A percentile compares a stretch with the other conserved stretches of the same genome.
Conservation (phyloP, 495 filamentous ascomycete species). For the Tetracladium marchalianum region DNA sequence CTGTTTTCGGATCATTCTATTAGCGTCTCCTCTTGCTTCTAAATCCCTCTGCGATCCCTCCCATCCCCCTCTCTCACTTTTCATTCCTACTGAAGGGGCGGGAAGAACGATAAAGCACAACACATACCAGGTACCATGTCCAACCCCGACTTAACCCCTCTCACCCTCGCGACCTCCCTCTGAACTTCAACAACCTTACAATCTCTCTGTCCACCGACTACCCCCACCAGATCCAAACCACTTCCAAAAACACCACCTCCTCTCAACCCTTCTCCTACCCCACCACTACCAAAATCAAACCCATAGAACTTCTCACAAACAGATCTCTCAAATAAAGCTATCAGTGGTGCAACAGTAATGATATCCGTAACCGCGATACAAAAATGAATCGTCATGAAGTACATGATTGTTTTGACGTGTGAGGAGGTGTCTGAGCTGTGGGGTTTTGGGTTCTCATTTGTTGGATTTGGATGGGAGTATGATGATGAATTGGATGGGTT, state of each 20-base stretch:
- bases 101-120: neutral
- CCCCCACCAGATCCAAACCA: slow-evolving; percentile 13
- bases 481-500: no score
- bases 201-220: slow-evolving; percentile 5
- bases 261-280: slow-evolving; percentile 5
- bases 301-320: slow-evolving; percentile 12
- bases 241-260: slow-evolving; percentile 9
- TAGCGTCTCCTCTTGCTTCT: no score
- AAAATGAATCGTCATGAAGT: slow-evolving; percentile 20
- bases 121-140: slow-evolving; percentile 18
- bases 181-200: slow-evolving; percentile 18
- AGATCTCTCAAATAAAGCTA: slow-evolving; percentile 16
- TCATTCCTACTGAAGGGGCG: neutral
- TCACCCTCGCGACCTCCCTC: slow-evolving; percentile 8
- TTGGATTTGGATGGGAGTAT: no score
- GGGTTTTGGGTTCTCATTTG: no score
- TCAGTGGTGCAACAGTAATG: slow-evolving; percentile 15
- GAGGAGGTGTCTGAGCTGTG: no score
- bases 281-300: slow-evolving; percentile 10
- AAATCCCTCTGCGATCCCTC: no score
- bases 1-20: slow-evolving; percentile 11
- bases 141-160: slow-evolving; percentile 18
- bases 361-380: slow-evolving; percentile 18
- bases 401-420: neutral
- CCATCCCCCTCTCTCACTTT: no score